Percentiles rank a stretch among this genome's conserved stretches.
phyloP scores from a whole-genome alignment of 106 monocot species.

The Apostasia shenzhenica region DNA sequence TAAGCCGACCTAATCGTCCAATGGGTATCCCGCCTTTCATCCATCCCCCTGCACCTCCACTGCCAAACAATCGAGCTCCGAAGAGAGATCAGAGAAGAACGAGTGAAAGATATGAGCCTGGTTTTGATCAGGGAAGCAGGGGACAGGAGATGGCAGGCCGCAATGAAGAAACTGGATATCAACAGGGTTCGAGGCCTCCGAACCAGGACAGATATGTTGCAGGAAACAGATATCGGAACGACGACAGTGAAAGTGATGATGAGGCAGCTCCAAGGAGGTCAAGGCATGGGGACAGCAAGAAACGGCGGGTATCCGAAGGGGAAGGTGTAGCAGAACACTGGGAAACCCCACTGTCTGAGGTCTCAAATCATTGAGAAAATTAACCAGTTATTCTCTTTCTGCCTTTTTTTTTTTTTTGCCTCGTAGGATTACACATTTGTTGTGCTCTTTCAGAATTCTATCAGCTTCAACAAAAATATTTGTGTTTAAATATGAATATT shows the following conservation, averaged over 20 bases:
- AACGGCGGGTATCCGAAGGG: conserved; percentile 26
- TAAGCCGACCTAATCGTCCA: conserved; percentile 49
- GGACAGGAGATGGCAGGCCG: conserved; percentile 27
- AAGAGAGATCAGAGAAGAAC: conserved; percentile 65
- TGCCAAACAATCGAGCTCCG: conserved; percentile 12
- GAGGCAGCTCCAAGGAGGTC: conserved; percentile 82
- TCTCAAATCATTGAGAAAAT: conserved; percentile 11
- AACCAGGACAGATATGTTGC: conserved; percentile 23
- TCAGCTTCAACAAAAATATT: too few species aligned
- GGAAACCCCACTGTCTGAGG: conserved; percentile 11
- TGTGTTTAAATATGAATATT: too few species aligned
- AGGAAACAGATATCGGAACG: conserved; percentile 21
- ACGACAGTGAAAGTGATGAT: conserved; percentile 88
- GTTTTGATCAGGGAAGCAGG: conserved; percentile 43
- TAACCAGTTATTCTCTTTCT: neutral
- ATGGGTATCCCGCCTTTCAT: conserved; percentile 41
- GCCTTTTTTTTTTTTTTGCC: neutral
- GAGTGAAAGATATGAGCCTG: conserved; percentile 39
- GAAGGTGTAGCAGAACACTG: conserved; percentile 34
- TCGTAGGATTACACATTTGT: conserved; percentile 1
- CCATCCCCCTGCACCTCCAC: conserved; percentile 35
- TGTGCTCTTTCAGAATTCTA: neutral
- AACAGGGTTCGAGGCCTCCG: conserved; percentile 17
- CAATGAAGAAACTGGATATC: conserved; percentile 24
- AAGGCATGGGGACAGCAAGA: conserved; percentile 43